Evolutionary conservation across 768 basidiomycete species (phyloP).

Genomic region (Tephrocybe sp.): DNA sequence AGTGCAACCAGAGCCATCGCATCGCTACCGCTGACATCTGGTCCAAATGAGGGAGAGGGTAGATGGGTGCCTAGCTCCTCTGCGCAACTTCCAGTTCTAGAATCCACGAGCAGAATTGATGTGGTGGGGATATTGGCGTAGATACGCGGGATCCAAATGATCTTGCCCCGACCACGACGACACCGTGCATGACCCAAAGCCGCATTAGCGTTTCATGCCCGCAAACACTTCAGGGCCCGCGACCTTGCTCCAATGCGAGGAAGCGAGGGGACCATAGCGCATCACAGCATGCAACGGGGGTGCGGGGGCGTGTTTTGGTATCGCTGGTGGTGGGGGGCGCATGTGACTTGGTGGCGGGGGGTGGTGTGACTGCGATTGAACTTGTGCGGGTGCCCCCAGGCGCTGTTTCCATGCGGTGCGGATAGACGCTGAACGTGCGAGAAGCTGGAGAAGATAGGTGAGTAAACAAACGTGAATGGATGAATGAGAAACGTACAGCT

Average conservation of each 20-base stretch:
- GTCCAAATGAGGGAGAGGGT: no score
- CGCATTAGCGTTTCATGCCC: slow-evolving; percentile 65
- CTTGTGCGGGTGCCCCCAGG: slow-evolving; percentile 31
- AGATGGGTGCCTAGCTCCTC: no score
- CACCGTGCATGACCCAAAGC: no score
- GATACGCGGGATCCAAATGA: no score
- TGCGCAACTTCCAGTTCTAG: no score
- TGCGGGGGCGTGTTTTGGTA: slow-evolving; percentile 14
- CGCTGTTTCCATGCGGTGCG: slow-evolving; percentile 76
- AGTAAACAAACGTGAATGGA: slow-evolving; percentile 8
- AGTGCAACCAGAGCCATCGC: no score
- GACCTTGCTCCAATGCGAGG: slow-evolving; percentile 72
- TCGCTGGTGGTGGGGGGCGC: slow-evolving; percentile 22
- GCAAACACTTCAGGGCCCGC: slow-evolving; percentile 57
- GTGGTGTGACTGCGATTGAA: slow-evolving; percentile 21
- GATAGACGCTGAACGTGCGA: slow-evolving; percentile 60
- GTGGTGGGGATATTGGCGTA: no score
- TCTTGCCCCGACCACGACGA: no score
- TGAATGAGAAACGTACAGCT: slow-evolving; percentile 47
- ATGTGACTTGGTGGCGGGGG: slow-evolving; percentile 22
- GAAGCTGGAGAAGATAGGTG: slow-evolving; percentile 44
- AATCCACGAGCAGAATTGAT: no score
- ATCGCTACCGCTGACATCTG: no score
- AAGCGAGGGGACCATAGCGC: slow-evolving; percentile 64
- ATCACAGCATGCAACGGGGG: slow-evolving; percentile 31